Evolutionary conservation across 2,329 filamentous ascomycete genomes (phyloP), one percentile per base, ranked within the genome.

Genomic region (Rosellinia necatrix): DNA sequence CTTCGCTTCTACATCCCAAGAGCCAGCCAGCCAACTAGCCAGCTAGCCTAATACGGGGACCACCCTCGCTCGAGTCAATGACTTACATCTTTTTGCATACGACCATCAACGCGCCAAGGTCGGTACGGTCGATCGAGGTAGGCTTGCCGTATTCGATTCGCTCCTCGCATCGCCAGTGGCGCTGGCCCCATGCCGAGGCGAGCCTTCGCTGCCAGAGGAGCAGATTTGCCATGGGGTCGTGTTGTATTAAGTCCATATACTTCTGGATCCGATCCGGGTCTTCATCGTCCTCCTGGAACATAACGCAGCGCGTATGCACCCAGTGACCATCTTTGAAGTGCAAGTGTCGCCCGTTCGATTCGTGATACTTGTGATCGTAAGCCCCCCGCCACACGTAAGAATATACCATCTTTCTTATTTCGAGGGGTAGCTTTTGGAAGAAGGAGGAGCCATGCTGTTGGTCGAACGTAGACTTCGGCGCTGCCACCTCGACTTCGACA

Each of bases 361-460:
- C 46, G 24, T 70, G 64, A 38, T 69, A 70, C 48, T 62, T 63
- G 50, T 68, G 49, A 47, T 68, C 68, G 46, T 66, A 58, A 6
- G 53, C 40, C 3, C 61, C 61, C 7, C 30, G 41, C 67, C 67
- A 70, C 34, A 67, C 58, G 25, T 67, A 62, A 27, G 56, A 52
- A 46, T 70, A 70, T 42, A 74, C 67, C 58, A 66, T 66, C 43
- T 64, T 68, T 15, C 73, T 67, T 6, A 75, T 65, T 58, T 74
- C 72, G 7, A 67, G 56, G 7, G 72, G 71, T 1, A 75, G 60
- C 24, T 62, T 64, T 42, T 64, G 66, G 51, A 73, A 70, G 53
- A 74, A 70, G 1, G 58, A 42, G 57, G 68, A 68, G 12, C 57
- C 22, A 19, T 60, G 50, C 38, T 70, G 68, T 27, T 61, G 52